phyloP scores from a whole-genome alignment of 805 yeast genomes.

The Zygosaccharomyces rouxii region DNA sequence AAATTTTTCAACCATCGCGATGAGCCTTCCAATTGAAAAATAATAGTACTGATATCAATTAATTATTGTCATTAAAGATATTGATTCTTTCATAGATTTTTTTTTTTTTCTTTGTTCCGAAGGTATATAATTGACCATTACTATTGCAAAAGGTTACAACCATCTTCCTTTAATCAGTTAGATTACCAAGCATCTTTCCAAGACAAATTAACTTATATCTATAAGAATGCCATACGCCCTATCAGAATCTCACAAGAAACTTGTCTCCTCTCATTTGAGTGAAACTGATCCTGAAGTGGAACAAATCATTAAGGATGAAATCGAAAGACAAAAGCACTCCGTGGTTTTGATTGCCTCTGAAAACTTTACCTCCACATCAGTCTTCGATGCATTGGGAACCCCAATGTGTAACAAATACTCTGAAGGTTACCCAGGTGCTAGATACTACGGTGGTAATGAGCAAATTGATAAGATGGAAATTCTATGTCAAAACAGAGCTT shows the following conservation, averaged over 20 bases:
- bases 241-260: constrained; percentile 58
- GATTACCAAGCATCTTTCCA: neutral
- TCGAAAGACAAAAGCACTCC: constrained; percentile 87
- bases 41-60: neutral
- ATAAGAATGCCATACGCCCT: constrained; percentile 53
- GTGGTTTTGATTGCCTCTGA: constrained; percentile 94
- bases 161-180: neutral
- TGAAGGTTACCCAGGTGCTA: constrained; percentile 98
- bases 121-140: neutral
- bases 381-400: constrained; percentile 93
- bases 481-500: constrained; percentile 91
- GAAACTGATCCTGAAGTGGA: constrained; percentile 81
- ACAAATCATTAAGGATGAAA: constrained; percentile 70
- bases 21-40: neutral
- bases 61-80: neutral
- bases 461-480: constrained; percentile 90
- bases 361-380: constrained; percentile 94
- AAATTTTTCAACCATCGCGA: constrained; percentile 4
- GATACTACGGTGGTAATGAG: constrained; percentile 99
- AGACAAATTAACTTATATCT: neutral
- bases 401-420: constrained; percentile 98
- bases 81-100: neutral
- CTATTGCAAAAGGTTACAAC: neutral
- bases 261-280: constrained; percentile 53
- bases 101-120: neutral